These are phyloP conservation scores for Ganoderma lingzhi DNA, from an alignment of 1,284 basidiomycete species.

Conservation along the genomic window DNA sequence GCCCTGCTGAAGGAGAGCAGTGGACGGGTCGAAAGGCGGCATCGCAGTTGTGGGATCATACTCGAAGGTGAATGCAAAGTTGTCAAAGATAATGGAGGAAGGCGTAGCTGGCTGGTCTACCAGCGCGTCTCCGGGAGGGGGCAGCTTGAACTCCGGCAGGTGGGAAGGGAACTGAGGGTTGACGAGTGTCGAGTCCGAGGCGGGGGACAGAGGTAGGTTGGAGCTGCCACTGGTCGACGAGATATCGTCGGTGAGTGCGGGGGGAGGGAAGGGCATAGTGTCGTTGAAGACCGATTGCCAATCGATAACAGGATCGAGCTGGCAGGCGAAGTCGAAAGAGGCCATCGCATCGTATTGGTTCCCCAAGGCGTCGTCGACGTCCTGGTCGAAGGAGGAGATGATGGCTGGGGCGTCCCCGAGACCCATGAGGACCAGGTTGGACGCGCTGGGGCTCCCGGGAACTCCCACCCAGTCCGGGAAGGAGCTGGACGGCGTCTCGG, in stretches of 20 bases:
- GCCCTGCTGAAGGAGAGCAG: background rate
- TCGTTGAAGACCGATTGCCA: conserved; percentile 5
- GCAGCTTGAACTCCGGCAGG: background rate
- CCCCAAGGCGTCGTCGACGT: conserved; percentile 5
- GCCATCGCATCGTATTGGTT: background rate
- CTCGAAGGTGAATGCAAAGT: background rate
- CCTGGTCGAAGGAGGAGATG: conserved; percentile 1
- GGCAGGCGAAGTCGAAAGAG: background rate
- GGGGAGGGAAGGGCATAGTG: conserved; percentile 7
- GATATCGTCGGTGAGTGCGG: conserved; percentile 1
- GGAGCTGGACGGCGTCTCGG: background rate
- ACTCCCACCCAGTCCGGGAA: conserved; percentile 11
- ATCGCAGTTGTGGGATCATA: background rate
- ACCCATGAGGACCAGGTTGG: conserved; percentile 1
- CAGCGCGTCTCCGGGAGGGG: background rate
- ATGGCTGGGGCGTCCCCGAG: conserved; percentile 7
- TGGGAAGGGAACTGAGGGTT: background rate
- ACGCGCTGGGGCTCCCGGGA: conserved; percentile 7
- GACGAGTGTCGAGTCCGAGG: background rate
- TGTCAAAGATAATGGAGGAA: background rate
- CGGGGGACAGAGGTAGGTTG: background rate
- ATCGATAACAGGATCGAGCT: background rate
- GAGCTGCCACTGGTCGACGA: background rate
- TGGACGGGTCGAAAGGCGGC: background rate
- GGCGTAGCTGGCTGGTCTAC: background rate